Evolutionary conservation across 2,329 filamentous ascomycete genomes (phyloP), one percentile per base, ranked within the genome.

Genomic region (Penicillium sp.): DNA sequence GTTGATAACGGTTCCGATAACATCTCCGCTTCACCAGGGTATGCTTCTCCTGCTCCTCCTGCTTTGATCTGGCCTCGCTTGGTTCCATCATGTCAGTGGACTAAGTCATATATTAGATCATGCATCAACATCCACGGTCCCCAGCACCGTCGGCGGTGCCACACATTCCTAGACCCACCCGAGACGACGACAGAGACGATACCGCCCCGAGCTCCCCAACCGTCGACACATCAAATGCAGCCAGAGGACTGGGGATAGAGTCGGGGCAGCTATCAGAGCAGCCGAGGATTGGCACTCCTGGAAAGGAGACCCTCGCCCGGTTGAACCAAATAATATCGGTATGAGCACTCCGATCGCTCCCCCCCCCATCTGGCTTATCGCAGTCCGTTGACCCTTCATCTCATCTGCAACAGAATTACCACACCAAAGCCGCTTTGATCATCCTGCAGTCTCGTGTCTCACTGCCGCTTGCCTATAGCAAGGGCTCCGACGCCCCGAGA

Each of bases 241-340:
- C 80, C 62, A 77, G 77, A 67, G 79, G 78, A 10, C 74, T 79
- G 43, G 80, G 79, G 22, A 81, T 80, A 55, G 79, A 79, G 50
- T 75, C 81, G 29, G 77, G 76, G 50, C 78, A 79, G 61, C 63
- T 74, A 47, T 57, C 69, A 14, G 70, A 71, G 46, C 68, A 74
- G 59, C 75, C 77, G 44, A 73, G 73, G 52, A 69, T 73, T 43
- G 69, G 77, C 42, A 74, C 80, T 24, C 83, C 84, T 44, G 85
- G 83, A 51, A 83, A 81, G 65, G 90, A 93, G 62, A 85, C 86
- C 5, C 77, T 88, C 71, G 85, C 83, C 75, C 94, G 94, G 78
- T 81, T 97, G 64, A 94, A 95, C 73, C 92, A 96, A 77, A 94
- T 97, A 68, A 87, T 97, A 66, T 91, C 94, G 83, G 92, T 95